Base-by-base conservation (phyloP, 108 stramenopile genomes). In the Thalassiosira profunda region DNA sequence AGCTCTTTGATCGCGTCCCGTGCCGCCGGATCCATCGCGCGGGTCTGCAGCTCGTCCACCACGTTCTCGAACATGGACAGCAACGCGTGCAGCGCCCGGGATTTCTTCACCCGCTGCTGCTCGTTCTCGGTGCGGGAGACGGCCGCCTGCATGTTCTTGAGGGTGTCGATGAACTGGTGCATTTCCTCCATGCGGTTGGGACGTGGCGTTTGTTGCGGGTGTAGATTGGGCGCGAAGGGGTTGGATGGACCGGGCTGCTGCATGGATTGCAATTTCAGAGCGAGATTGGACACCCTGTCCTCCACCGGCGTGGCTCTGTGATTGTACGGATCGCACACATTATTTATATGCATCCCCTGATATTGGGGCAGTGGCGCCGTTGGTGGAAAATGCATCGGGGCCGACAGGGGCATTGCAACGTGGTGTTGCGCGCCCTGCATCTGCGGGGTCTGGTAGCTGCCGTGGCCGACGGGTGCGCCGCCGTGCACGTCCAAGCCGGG, bases 51-150 rank as follows among this genome's bases (percentile, higher is more conserved):
- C 11, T 62, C 75, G 25, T 62, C 65, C 21, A 63, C 33, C 35
- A 76, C 45, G 28, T 55, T 59, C 34, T 76, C 75, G 57, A 76
- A 76, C 75, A 76, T 76, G 18, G 21, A 48, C 37, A 76, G 58
- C 11, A 76, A 35, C 7, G 66, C 38, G 57, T 76, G 57, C 61
- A 76, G 43, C 14, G 75, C 75, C n/a, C 66, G 60, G 24, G 75
- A 67, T n/a, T 76, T 76, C 45, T 60, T 61, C 20, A 33, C 33
- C 4, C 67, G 75, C 33, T 68, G 75, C 38, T 68, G 61, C 43
- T 76, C 75, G 47, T 76, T 67, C 1, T 34, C 18, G 5, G 75
- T 76, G 35, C 49, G 33, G 31, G 52, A 56, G 9, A 76, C 75
- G 2, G 58, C 66, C 15, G 43, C 25, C 46, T 76, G 75, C 75